Evolutionary conservation across 169 alveolate genomes (phyloP), one percentile per base, ranked within the genome.

Genomic region (Eimeria brunetti): DNA sequence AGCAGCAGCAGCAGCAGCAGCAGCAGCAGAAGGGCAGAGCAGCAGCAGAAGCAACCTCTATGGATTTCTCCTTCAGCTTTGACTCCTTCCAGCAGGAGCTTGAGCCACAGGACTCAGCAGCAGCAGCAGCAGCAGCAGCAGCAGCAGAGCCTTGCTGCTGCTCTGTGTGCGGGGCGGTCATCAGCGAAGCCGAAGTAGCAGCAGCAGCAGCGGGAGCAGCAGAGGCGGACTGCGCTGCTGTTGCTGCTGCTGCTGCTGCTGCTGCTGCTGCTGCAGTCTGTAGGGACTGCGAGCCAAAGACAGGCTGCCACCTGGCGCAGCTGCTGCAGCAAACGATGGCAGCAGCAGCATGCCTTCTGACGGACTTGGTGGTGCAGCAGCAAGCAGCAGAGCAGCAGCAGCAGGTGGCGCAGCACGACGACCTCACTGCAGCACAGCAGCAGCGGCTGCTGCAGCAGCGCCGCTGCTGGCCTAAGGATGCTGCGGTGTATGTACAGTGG

Each of bases 291-390:
- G n/a, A 16, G n/a, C 90, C 76, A 2, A 83, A 83, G 33, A 38
- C 56, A 30, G 90, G 90, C 51, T 83, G 90, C 90, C 56, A 83
- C 76, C 90, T 83, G 16, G 90, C 90, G 51, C 76, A 30, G 90
- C 90, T 83, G 90, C 90, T 83, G 90, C 90, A 83, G 90, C 90
- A 83, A 27, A 67, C 90, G 27, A 83, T 83, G 90, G 90, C 90
- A n/a, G 90, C 90, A 83, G 90, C 90, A 41, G 90, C 75, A 67
- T 53, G 76, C n/a, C 76, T 83, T 27, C 75, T 83, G 53, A 18
- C 76, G 5, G 90, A 83, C 16, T 44, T 83, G 2, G 24, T 81
- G 4, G 33, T 71, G 64, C 89, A 81, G 89, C 95, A 90, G 90
- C 90, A 75, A 24, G 95, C 78, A 38, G 95, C 95, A 24, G 64